Evolutionary conservation across 306 rosid species (phyloP), one percentile per base, ranked within the genome.

Genomic region (Malus fusca): DNA sequence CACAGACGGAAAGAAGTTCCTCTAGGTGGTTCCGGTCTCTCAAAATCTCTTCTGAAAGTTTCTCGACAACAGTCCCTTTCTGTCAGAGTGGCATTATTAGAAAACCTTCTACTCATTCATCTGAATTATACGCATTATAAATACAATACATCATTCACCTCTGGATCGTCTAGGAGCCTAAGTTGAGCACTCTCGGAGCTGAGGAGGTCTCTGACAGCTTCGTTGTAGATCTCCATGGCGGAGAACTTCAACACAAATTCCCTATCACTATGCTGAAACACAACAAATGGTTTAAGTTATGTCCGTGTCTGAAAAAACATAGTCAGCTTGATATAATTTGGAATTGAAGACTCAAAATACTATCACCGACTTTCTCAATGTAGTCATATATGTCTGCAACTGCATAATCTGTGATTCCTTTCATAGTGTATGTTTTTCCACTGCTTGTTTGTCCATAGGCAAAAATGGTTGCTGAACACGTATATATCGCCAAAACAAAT

Each of bases 401-500:
- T 6, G 98, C 92, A 78, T 64, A 77, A 75, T 92, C 85, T 8
- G 97, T 92, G 75, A 95, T 80, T 75, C 97, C 98, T 22, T 81
- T 83, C 96, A 92, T 92, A 52, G 98, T 92, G 84, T 92, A 92
- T 8, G 98, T 95, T 89, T 95, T 95, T 79, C 98, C 98, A 71
- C 98, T 95, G 82, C 97, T 92, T 48, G 98, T 95, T 87, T 90
- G 98, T 31, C 97, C 98, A 62, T 95, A 95, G 14, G 98, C 97
- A 17, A 95, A 95, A 84, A 92, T 85, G 77, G 94, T 88, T 28
- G 89, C 98, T 92, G 88, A 72, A 78, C 66, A 78, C 46, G 72
- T 14, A 43, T 58, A 22, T 58, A 58, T 22, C 6, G 33, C 70
- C 75, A 69, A 23, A 65, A 66, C 25, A 56, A 66, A 77, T 74